Evolutionary conservation across 2,329 filamentous ascomycete genomes (phyloP), one percentile per base, ranked within the genome.

Genomic region (Diplodia scrobiculata): DNA sequence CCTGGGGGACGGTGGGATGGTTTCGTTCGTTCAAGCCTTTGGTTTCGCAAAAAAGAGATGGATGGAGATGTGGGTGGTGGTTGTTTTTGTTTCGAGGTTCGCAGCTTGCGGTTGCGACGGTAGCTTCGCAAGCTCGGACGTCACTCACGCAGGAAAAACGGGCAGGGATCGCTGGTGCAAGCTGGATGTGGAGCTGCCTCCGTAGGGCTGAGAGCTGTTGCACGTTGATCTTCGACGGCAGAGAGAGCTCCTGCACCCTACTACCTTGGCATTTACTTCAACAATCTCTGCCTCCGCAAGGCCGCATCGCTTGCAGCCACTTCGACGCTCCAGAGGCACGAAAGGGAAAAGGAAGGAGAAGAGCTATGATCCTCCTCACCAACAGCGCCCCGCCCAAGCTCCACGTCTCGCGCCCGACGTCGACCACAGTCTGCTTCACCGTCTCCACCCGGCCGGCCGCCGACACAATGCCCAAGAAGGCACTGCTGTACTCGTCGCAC

Each of bases 351-450:
- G 17, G 13, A 45, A 19, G 19, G 7, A 11, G 36, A 13, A 19
- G 14, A 62, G 34, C 14, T 11, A 58, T 65, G 52, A 55, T 58
- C 54, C 64, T 59, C 53, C 64, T 51, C 47, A 25, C 64, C 54
- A 41, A 59, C 36, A 66, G 29, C 65, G 38, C 65, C 2, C 65
- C 55, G 25, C 66, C 66, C 5, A 34, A 29, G 21, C 66, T 64
- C 11, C 66, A 55, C 50, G 32, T 63, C 51, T 41, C 62, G 19
- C 54, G 66, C 25, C 81, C 81, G 13, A 82, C 95, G 27, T 89
- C 91, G 54, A 96, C 92, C 2, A 97, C 95, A n/a, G 88, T 91
- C 75, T 90, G 91, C 70, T 98, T 94, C 83, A 96, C 90, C 34
- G 91, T 97, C 66, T 95, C 93, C 41, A 97, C 93, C 67, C 86